Evolutionary conservation across 495 filamentous ascomycete species (phyloP).

Genomic region (Penicillium coffeae): DNA sequence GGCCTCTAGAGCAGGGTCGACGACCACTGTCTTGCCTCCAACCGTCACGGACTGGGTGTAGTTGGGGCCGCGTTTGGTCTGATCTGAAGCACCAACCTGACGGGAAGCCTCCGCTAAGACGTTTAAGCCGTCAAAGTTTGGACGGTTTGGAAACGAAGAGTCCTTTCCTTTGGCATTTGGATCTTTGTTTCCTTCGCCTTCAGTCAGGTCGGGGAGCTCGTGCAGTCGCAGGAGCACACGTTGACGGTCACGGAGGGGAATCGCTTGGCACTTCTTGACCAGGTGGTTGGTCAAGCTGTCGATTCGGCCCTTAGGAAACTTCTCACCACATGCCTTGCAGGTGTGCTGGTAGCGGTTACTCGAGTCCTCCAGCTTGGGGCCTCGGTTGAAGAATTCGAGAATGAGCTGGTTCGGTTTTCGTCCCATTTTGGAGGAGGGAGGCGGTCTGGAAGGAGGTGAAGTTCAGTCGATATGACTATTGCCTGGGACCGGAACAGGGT

Average conservation of each 20-base stretch:
- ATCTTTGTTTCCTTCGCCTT: constrained; percentile 36
- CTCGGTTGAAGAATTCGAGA: constrained; percentile 77
- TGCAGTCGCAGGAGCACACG: constrained; percentile 60
- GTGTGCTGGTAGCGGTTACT: constrained; percentile 86
- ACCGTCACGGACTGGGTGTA: constrained; percentile 46
- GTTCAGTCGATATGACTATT: neutral
- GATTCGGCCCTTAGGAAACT: constrained; percentile 79
- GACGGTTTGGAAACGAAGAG: constrained; percentile 41
- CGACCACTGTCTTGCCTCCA: constrained; percentile 46
- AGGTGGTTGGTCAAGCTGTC: constrained; percentile 75
- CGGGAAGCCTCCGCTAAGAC: constrained; percentile 79
- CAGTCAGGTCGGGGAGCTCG: constrained; percentile 39
- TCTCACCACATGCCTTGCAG: constrained; percentile 79
- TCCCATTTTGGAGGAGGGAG: constrained; percentile 59
- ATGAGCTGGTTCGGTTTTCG: constrained; percentile 78
- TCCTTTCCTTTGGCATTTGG: constrained; percentile 33
- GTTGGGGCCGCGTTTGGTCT: constrained; percentile 37
- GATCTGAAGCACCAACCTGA: constrained; percentile 55
- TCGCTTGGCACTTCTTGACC: constrained; percentile 75
- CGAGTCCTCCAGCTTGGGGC: constrained; percentile 74
- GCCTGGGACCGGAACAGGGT: no score
- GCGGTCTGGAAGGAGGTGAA: no score
- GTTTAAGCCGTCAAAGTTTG: constrained; percentile 70
- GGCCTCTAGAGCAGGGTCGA: constrained; percentile 45
- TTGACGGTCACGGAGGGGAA: constrained; percentile 61